phyloP scores from a whole-genome alignment of 1,284 basidiomycete species.

The Ganoderma multipileum region DNA sequence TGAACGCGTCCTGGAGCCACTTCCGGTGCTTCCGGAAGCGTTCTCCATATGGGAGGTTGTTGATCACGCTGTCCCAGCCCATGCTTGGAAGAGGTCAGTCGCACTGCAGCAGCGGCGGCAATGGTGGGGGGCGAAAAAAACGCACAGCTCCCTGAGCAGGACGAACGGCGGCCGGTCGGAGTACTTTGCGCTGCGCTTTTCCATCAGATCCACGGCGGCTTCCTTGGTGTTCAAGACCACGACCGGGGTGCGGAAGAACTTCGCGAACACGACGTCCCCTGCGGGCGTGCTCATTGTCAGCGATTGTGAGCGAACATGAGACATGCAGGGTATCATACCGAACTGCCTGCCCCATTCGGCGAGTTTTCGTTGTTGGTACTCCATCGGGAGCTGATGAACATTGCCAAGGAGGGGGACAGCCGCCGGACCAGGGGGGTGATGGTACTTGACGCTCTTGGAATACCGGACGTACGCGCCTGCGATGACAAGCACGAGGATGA shows the following conservation, averaged over 20 bases:
- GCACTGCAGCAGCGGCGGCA: neutral
- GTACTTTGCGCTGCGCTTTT: conserved; percentile 48
- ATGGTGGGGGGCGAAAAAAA: neutral
- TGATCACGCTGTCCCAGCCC: conserved; percentile 35
- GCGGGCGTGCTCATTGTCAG: neutral
- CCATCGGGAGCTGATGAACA: conserved; percentile 31
- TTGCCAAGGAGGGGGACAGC: conserved; percentile 33
- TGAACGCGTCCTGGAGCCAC: conserved; percentile 40
- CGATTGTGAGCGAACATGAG: neutral
- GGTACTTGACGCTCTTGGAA: conserved; percentile 14
- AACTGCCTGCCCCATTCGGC: conserved; percentile 33
- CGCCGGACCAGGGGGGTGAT: conserved; percentile 32
- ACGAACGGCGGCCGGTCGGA: conserved; percentile 44
- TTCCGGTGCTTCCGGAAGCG: conserved; percentile 40
- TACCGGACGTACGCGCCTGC: conserved; percentile 17
- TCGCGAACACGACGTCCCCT: conserved; percentile 47
- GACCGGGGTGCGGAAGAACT: conserved; percentile 42
- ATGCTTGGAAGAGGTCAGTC: conserved; percentile 25
- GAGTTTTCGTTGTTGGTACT: conserved; percentile 30
- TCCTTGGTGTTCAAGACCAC: conserved; percentile 46
- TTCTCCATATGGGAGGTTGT: conserved; percentile 37
- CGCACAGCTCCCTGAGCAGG: conserved; percentile 39
- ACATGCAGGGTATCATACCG: conserved; percentile 18
- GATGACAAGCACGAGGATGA: conserved; percentile 17
- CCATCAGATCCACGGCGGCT: conserved; percentile 47